These are phyloP conservation scores for Cordyceps javanica DNA, from an alignment of 2,329 filamentous ascomycete species.

Conservation along the genomic window DNA sequence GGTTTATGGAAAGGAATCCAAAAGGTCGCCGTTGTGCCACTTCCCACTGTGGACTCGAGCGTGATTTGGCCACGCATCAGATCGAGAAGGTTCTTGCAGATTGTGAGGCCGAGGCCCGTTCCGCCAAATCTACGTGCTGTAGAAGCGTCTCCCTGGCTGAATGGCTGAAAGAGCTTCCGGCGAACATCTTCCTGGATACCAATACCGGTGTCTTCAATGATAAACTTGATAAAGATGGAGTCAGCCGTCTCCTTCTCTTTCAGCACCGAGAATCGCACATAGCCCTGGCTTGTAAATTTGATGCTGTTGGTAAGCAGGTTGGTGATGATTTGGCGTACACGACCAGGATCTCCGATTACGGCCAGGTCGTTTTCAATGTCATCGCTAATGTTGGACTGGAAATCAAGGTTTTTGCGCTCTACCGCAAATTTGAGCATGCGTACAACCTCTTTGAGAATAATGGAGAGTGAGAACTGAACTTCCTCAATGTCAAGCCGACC, in stretches of 20 bases:
- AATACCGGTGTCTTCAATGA: slow-evolving; percentile 72
- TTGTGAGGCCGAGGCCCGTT: slow-evolving; percentile 71
- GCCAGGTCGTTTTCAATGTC: slow-evolving; percentile 63
- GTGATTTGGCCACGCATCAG: slow-evolving; percentile 73
- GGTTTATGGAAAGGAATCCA: slow-evolving; percentile 72
- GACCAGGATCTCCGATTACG: slow-evolving; percentile 79
- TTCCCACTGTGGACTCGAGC: slow-evolving; percentile 59
- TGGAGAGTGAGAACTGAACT: slow-evolving; percentile 69
- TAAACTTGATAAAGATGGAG: slow-evolving; percentile 62
- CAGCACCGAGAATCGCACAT: slow-evolving; percentile 59
- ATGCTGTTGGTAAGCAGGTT: slow-evolving; percentile 73
- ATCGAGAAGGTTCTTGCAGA: slow-evolving; percentile 74
- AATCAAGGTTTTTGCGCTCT: slow-evolving; percentile 69
- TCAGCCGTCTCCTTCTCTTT: slow-evolving; percentile 60
- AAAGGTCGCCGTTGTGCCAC: slow-evolving; percentile 69
- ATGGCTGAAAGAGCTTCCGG: slow-evolving; percentile 69
- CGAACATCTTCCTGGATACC: slow-evolving; percentile 74
- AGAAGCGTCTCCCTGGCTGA: slow-evolving; percentile 75
- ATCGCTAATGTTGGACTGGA: slow-evolving; percentile 57
- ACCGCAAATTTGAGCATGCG: slow-evolving; percentile 87
- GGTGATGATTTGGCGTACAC: slow-evolving; percentile 76
- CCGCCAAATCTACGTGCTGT: slow-evolving; percentile 74
- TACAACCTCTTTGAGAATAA: slow-evolving; percentile 71
- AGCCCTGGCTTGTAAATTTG: slow-evolving; percentile 66
- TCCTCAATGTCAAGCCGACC: slow-evolving; percentile 73